Base-by-base conservation (phyloP, 371 early-diverging fungal species). In the Neoconidiobolus thromboides region DNA sequence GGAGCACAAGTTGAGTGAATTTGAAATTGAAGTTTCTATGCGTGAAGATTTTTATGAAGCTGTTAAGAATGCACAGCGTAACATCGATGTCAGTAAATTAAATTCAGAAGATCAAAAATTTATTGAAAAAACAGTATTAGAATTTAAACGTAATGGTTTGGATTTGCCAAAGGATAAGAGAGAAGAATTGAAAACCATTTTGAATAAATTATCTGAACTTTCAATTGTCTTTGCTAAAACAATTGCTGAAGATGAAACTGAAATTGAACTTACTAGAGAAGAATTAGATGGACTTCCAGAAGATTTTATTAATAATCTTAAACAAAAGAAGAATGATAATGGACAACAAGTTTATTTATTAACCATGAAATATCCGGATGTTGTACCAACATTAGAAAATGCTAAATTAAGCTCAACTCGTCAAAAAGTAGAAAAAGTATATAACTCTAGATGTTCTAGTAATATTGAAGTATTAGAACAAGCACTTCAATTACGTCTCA, bases 231-330 rank as follows among this genome's bases (percentile, higher is more conserved):
- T 80, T 62, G 71, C 67, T 51, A 76, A 78, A 64, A 85, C 77
- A 60, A 67, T 79, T 69, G 79, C 75, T 63, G 52, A 51, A 3
- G 74, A 70, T 64, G 72, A 72, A 46, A 72, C 72, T 15, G 61
- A 61, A 14, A 47, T 63, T 10, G 39, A 55, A 12, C 71, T 77
- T 48, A 72, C 73, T 52, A 64, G 72, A 64, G 79, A 82, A 43
- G 87, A 89, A 61, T 71, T 89, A 37, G 82, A 80, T 26, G 89
- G 89, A 9, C 68, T 89, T 66, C 80, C 83, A 10, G 78, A 76
- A 26, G 82, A 83, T 65, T 87, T 82, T 66, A 69, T 88, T 46
- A 77, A 78, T 61, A 71, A 68, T 53, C 68, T 73, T 2, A 47
- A 36, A 15, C 65, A 78, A 61, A 69, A 71, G 42, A 74, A 69